A percentile compares a stretch with the other conserved stretches of the same genome.
Evolutionary conservation across 1,139 yeast genomes (phyloP).

Genomic region (Casaregolazyma lundiana): DNA sequence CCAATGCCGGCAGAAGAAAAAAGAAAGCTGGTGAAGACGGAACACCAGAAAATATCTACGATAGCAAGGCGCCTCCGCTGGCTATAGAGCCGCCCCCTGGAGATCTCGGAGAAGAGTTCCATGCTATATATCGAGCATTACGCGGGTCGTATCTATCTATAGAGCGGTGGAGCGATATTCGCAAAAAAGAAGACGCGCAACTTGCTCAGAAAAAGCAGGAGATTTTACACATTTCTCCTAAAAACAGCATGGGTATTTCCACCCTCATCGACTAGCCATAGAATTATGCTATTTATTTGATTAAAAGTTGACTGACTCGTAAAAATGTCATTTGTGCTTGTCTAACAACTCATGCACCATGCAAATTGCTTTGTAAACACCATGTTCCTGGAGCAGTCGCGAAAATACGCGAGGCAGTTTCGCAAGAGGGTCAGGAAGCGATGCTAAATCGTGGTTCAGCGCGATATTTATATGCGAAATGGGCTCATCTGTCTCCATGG

Average conservation of each 20-base stretch:
- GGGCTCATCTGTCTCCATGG: conserved; percentile 12
- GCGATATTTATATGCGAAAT: conserved; percentile 9
- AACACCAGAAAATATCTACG: background rate
- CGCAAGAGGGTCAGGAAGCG: background rate
- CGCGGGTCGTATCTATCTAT: conserved; percentile 26
- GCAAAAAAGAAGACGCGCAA: conserved; percentile 1
- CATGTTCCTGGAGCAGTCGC: conserved; percentile 16
- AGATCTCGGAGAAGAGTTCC: conserved; percentile 29
- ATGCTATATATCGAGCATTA: conserved; percentile 22
- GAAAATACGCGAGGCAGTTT: conserved; percentile 14
- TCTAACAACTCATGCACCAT: conserved; percentile 17
- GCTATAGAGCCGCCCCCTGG: conserved; percentile 10
- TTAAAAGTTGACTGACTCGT: too few species aligned
- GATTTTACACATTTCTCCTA: background rate
- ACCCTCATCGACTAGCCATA: conserved; percentile 12
- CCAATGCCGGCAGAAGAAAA: conserved; percentile 8
- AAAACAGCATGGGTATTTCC: conserved; percentile 8
- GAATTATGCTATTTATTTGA: background rate
- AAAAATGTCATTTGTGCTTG: background rate
- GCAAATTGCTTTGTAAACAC: conserved; percentile 19
- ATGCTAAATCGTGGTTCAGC: background rate
- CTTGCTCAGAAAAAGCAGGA: conserved; percentile 4
- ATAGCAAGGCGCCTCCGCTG: background rate
- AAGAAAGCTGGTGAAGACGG: conserved; percentile 9
- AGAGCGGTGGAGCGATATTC: conserved; percentile 19